phyloP scores from a whole-genome alignment of 495 filamentous ascomycete species.

The Neurospora tetraspora region DNA sequence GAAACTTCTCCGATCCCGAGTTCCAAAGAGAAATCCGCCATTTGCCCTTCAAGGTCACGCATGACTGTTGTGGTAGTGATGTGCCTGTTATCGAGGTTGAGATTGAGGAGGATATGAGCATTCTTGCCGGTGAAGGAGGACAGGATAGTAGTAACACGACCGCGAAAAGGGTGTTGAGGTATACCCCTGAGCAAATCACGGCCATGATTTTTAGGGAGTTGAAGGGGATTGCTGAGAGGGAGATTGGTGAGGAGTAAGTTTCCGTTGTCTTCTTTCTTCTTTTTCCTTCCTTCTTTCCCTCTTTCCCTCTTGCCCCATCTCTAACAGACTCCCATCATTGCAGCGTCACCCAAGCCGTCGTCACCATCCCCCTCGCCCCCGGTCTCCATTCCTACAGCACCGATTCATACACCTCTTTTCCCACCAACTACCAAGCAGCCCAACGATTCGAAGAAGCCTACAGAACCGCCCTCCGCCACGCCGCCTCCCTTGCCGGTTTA shows the following conservation, averaged over 20 bases:
- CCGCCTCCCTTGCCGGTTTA: constrained; percentile 80
- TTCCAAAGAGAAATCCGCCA: constrained; percentile 72
- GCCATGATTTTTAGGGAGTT: constrained; percentile 83
- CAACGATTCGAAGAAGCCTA: constrained; percentile 96
- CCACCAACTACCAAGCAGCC: not conserved
- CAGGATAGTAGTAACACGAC: constrained; percentile 27
- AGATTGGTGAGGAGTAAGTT: constrained; percentile 60
- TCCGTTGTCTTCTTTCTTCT: not conserved
- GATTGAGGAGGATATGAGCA: constrained; percentile 31
- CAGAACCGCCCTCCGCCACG: constrained; percentile 89
- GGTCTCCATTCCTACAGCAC: not conserved
- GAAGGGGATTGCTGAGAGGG: constrained; percentile 88
- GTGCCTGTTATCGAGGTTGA: constrained; percentile 71
- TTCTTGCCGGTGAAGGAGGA: not conserved
- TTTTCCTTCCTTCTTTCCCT: not conserved
- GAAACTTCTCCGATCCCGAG: constrained; percentile 72
- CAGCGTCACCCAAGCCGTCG: constrained; percentile 78
- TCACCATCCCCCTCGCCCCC: constrained; percentile 67
- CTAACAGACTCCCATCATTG: not conserved
- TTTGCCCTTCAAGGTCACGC: constrained; percentile 74
- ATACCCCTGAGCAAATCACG: constrained; percentile 75
- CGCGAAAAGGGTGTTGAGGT: constrained; percentile 24
- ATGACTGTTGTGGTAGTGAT: constrained; percentile 22
- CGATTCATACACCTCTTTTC: not conserved
- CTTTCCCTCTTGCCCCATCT: not conserved